These are phyloP conservation scores for Trichothecium sympodiale DNA, from an alignment of 2,329 filamentous ascomycete species.

Conservation along the genomic window DNA sequence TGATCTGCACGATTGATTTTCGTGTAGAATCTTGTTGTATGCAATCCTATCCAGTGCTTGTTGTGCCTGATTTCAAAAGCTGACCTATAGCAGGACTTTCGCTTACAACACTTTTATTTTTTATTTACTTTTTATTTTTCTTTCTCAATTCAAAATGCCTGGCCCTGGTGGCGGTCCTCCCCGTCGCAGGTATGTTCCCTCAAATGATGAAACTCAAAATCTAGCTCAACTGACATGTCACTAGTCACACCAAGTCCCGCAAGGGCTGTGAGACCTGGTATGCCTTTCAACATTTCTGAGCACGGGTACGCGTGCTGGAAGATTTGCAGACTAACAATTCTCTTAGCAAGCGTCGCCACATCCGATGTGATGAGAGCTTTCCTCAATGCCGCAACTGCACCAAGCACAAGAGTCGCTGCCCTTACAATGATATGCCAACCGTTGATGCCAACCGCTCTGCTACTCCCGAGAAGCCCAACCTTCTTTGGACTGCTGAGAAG, in stretches of 20 bases:
- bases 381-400: constrained; percentile 98
- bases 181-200: constrained; percentile 44
- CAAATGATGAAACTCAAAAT: neutral
- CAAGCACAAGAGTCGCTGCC: constrained; percentile 96
- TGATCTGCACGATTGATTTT: constrained; percentile 14
- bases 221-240: constrained; percentile 6
- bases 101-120: constrained; percentile 23
- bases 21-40: constrained; percentile 19
- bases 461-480: constrained; percentile 51
- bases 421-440: constrained; percentile 81
- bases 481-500: constrained; percentile 80
- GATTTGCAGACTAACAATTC: constrained; percentile 8
- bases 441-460: constrained; percentile 49
- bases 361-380: constrained; percentile 94
- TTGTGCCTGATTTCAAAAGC: constrained; percentile 1
- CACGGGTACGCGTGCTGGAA: constrained; percentile 4
- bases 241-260: constrained; percentile 94
- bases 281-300: constrained; percentile 13
- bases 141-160: constrained; percentile 52
- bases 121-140: constrained; percentile 22
- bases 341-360: constrained; percentile 76
- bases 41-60: constrained; percentile 5
- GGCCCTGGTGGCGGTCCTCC: constrained; percentile 91
- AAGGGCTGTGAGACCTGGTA: constrained; percentile 94
- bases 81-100: constrained; percentile 12